Percentiles rank a stretch among this genome's conserved stretches.
Conservation (phyloP, 2,329 filamentous ascomycete genomes). For the Arthrinium phaeospermum region DNA sequence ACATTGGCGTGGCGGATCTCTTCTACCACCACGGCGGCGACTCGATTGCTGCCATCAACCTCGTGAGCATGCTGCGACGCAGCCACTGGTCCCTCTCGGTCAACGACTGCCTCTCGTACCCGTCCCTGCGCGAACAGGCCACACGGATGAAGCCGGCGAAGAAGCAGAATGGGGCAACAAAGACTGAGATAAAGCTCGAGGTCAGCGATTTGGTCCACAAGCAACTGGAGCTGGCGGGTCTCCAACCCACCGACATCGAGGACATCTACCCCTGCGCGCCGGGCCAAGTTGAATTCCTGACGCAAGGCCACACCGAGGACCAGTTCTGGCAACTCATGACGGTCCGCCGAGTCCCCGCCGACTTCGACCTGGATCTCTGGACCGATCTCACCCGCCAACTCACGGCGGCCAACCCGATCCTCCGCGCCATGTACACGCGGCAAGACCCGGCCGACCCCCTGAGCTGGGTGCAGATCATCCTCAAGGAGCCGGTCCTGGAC, state of each 20-base stretch:
- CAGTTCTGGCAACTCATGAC: conserved; percentile 35
- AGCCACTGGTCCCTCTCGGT: conserved; percentile 32
- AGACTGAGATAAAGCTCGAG: conserved; percentile 24
- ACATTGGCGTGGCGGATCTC: conserved; percentile 33
- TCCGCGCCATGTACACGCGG: conserved; percentile 31
- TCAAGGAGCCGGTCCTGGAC: conserved; percentile 26
- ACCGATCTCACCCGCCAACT: conserved; percentile 27
- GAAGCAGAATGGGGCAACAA: conserved; percentile 16
- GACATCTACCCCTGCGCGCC: conserved; percentile 39
- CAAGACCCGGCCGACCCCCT: conserved; percentile 21
- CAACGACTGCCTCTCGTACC: conserved; percentile 30
- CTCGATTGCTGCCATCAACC: conserved; percentile 47
- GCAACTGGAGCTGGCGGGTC: conserved; percentile 19
- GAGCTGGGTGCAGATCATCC: conserved; percentile 32
- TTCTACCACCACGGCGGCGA: conserved; percentile 46
- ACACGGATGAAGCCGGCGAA: conserved; percentile 19
- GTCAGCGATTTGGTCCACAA: conserved; percentile 17
- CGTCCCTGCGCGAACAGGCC: conserved; percentile 30
- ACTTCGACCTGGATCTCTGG: conserved; percentile 30
- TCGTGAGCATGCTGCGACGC: conserved; percentile 46
- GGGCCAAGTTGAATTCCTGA: conserved; percentile 38
- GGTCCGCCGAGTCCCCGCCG: conserved; percentile 29
- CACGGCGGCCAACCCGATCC: conserved; percentile 32
- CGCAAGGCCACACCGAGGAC: conserved; percentile 30
- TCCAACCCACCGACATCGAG: conserved; percentile 23